These are phyloP conservation scores for Tetracentron sinense DNA, from an alignment of 164 flowering plant species.

Conservation along the genomic window DNA sequence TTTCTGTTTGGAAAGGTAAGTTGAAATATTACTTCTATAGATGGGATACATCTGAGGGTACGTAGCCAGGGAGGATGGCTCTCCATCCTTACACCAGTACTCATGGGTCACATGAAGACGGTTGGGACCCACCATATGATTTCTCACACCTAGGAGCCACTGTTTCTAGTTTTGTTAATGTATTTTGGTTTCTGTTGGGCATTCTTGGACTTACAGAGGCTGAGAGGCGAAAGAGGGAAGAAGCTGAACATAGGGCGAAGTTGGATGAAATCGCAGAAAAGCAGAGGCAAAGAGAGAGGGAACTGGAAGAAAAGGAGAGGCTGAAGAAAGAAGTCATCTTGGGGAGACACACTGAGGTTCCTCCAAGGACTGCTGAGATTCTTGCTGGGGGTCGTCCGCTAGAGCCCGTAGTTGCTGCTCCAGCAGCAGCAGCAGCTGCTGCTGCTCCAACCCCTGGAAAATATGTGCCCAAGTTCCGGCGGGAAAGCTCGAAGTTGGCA, in stretches of 20 bases:
- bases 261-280: slow-evolving; percentile 80
- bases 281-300: slow-evolving; percentile 77
- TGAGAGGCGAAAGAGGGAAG: slow-evolving; percentile 69
- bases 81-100: too few relatives aligned
- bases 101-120: too few relatives aligned
- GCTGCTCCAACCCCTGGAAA: slow-evolving; percentile 44
- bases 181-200: not conserved
- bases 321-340: slow-evolving; percentile 45
- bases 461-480: slow-evolving; percentile 55
- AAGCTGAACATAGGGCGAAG: slow-evolving; percentile 73
- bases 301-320: slow-evolving; percentile 68
- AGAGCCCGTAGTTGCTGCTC: slow-evolving; percentile 29
- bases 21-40: too few relatives aligned
- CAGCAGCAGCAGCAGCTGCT: slow-evolving; percentile 33
- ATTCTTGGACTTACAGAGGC: slow-evolving; percentile 47
- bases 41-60: too few relatives aligned
- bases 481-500: slow-evolving; percentile 24
- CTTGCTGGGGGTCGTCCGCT: slow-evolving; percentile 24
- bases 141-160: too few relatives aligned
- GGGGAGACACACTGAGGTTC: slow-evolving; percentile 35
- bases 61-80: too few relatives aligned
- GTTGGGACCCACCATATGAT: too few relatives aligned
- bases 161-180: not conserved
- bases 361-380: slow-evolving; percentile 26
- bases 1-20: too few relatives aligned